Conservation (phyloP, 352 stramenopile species). For the Thalassiosira mediterranea region DNA sequence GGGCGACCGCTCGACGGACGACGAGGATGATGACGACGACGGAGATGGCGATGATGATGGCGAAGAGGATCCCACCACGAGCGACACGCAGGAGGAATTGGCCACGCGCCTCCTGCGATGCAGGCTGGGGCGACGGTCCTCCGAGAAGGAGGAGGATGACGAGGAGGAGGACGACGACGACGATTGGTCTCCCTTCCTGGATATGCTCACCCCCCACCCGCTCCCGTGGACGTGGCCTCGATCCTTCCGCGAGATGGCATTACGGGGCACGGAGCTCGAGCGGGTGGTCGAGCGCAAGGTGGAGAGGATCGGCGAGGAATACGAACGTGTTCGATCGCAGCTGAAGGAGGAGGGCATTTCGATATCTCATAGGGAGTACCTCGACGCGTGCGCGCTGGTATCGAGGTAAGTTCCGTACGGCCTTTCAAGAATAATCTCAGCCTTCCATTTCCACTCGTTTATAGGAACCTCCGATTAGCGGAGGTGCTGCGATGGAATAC, state of each 20-base stretch:
- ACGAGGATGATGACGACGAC: too few species aligned
- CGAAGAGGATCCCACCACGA: constrained; percentile 16
- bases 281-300: constrained; percentile 31
- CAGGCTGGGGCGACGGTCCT: not conserved
- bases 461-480: too few species aligned
- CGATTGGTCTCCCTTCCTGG: constrained; percentile 25
- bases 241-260: constrained; percentile 3
- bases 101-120: not conserved
- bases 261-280: constrained; percentile 31
- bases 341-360: not conserved
- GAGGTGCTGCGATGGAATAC: constrained; percentile 4
- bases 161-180: not conserved
- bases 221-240: constrained; percentile 25
- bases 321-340: constrained; percentile 2
- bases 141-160: constrained; percentile 2
- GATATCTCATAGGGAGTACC: constrained; percentile 36
- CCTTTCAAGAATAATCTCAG: too few species aligned
- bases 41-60: constrained; percentile 10
- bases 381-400: constrained; percentile 15
- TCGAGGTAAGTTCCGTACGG: constrained; percentile 9
- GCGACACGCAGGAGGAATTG: constrained; percentile 24
- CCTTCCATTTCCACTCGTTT: too few species aligned
- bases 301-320: constrained; percentile 23
- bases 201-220: constrained; percentile 26
- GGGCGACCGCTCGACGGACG: not conserved